Evolutionary conservation across 139 green algal species (phyloP), one percentile per base, ranked within the genome.

Genomic region (Tetradesmus obliquus): DNA sequence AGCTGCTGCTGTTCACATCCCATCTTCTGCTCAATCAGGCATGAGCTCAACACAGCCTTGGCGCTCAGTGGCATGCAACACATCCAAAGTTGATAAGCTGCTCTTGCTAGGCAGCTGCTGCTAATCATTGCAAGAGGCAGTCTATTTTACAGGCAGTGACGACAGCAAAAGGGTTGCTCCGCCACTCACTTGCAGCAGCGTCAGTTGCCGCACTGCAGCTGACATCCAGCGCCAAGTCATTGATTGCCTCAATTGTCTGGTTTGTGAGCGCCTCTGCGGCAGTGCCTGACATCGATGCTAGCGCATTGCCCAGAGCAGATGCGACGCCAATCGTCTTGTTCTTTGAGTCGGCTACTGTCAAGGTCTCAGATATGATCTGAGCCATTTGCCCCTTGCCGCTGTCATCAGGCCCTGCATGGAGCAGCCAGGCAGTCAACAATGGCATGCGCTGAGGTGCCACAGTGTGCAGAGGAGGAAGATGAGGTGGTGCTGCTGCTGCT

Each of bases 301-400:
- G 66, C 5, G 89, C 81, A 66, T 82, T 76, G 82, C 89, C 89
- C 7, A 92, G 62, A 1, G 89, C 89, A 55, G 89, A 92, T 62
- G 89, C 89, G 45, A 92, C 89, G 5, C 53, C 89, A 8, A 74
- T 79, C 1, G 89, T 88, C 15, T 88, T 88, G n/a, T 92, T 88
- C 5, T 84, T 89, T 53, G 62, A 79, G n/a, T 92, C 66, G 6
- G 89, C 89, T 45, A 84, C 66, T 55, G 81, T 85, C 5, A 92
- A 45, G 0, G 89, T 92, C n/a, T 88, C 62, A 12, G 74, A 55
- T 3, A 92, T 45, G 7, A 88, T 88, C 8, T 92, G 62, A 24
- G 89, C 89, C 62, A 92, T 72, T 54, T 92, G 89, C 2, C 89
- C 89, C 51, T 32, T 45, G 0, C 55, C 82, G 10, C 53, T 60